Percentiles rank a stretch among this genome's conserved stretches.
These are phyloP conservation scores for Verruconis gallopava DNA, from an alignment of 2,329 filamentous ascomycete species.

Conservation along the genomic window DNA sequence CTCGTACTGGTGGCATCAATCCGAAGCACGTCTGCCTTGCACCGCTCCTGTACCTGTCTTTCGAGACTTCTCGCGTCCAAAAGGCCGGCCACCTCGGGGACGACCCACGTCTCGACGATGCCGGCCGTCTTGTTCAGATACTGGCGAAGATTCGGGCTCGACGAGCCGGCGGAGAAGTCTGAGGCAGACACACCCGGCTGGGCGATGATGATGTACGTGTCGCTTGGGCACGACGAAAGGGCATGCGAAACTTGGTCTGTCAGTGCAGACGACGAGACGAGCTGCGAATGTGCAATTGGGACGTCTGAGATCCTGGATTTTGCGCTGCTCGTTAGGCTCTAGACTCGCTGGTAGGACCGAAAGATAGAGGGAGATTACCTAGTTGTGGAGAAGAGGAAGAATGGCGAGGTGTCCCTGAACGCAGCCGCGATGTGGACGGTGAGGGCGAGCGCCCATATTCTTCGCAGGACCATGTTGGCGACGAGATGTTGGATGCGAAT, in stretches of 20 bases:
- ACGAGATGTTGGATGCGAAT: background rate
- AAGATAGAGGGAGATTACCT: constrained; percentile 41
- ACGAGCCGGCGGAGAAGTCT: constrained; percentile 47
- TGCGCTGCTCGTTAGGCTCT: background rate
- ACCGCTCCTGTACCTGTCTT: constrained; percentile 32
- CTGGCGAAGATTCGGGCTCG: constrained; percentile 41
- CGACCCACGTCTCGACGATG: constrained; percentile 38
- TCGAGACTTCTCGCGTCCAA: constrained; percentile 32
- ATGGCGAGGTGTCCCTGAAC: constrained; percentile 78
- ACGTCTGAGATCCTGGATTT: background rate
- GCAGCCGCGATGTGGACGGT: constrained; percentile 50
- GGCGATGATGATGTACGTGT: constrained; percentile 63
- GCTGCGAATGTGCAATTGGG: constrained; percentile 15
- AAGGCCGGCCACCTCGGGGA: constrained; percentile 41
- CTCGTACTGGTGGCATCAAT: constrained; percentile 28
- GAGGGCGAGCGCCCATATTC: constrained; percentile 32
- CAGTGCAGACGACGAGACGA: constrained; percentile 32
- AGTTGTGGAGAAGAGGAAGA: constrained; percentile 74
- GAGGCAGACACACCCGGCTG: constrained; percentile 61
- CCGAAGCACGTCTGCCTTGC: constrained; percentile 30
- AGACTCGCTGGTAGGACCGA: constrained; percentile 1
- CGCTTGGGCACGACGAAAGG: constrained; percentile 56
- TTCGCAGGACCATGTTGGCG: constrained; percentile 6
- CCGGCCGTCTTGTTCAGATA: constrained; percentile 38
- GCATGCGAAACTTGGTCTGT: constrained; percentile 28